Conservation (phyloP, 2,329 filamentous ascomycete genomes). For the Stachybotrys chartarum region DNA sequence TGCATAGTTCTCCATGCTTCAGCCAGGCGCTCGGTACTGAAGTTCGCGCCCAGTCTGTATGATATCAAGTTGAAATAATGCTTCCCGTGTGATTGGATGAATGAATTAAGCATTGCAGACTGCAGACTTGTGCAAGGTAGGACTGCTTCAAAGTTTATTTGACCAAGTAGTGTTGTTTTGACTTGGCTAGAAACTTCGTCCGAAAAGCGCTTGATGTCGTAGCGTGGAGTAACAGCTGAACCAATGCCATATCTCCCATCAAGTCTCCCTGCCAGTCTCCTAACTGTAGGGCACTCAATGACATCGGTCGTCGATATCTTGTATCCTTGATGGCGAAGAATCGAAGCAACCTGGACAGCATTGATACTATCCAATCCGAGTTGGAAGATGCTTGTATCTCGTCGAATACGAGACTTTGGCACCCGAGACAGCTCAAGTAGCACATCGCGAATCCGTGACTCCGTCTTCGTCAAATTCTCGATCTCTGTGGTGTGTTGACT, state of each 20-base stretch:
- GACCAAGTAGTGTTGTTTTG: slow-evolving; percentile 5
- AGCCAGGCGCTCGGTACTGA: slow-evolving; percentile 34
- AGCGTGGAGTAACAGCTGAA: slow-evolving; percentile 6
- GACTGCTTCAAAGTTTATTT: slow-evolving; percentile 43
- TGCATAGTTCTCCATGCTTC: slow-evolving; percentile 53
- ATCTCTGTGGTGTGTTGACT: slow-evolving; percentile 7
- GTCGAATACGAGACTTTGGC: slow-evolving; percentile 41
- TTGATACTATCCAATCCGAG: slow-evolving; percentile 92
- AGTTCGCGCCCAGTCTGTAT: slow-evolving; percentile 36
- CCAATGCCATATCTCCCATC: slow-evolving; percentile 6
- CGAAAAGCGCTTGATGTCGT: slow-evolving; percentile 35
- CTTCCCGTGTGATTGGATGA: slow-evolving; percentile 55
- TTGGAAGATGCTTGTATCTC: slow-evolving; percentile 69
- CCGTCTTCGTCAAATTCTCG: slow-evolving; percentile 40
- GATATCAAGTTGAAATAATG: slow-evolving; percentile 72
- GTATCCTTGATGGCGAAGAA: slow-evolving; percentile 53
- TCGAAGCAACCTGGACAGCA: slow-evolving; percentile 67
- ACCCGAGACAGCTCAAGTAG: slow-evolving; percentile 53
- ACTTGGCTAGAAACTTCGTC: slow-evolving; percentile 21
- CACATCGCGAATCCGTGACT: slow-evolving; percentile 45
- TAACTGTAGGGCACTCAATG: slow-evolving; percentile 52
- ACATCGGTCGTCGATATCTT: slow-evolving; percentile 64
- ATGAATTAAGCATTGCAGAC: slow-evolving; percentile 71
- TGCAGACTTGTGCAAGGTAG: slow-evolving; percentile 77
- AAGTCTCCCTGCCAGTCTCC: slow-evolving; percentile 25